Percentiles rank a stretch among this genome's conserved stretches.
Conservation (phyloP, 495 filamentous ascomycete genomes). For the Annulohypoxylon nitens region DNA sequence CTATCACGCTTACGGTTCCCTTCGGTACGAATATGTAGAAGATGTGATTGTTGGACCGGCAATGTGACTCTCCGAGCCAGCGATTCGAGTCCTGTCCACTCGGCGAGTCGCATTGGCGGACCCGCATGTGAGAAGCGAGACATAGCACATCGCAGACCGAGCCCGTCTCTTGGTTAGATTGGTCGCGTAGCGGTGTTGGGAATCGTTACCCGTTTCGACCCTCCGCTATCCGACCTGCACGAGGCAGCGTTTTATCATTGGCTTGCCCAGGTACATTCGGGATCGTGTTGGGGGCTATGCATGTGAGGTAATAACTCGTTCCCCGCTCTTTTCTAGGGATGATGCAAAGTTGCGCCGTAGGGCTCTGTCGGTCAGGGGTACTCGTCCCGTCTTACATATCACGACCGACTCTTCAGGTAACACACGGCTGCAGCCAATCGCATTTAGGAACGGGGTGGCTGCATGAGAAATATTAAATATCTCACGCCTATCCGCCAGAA, state of each 20-base stretch:
- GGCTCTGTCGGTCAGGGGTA: conserved; percentile 16
- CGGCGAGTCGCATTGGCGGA: neutral
- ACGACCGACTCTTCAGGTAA: conserved; percentile 6
- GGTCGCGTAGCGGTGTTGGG: neutral
- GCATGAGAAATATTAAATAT: conserved; percentile 10
- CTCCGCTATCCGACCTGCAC: neutral
- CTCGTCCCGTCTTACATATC: conserved; percentile 11
- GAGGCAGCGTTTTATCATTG: neutral
- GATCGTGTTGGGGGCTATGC: conserved; percentile 25
- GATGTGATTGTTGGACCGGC: neutral
- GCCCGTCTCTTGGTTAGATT: conserved; percentile 4
- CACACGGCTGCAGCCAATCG: neutral
- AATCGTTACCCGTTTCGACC: neutral
- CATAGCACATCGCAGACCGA: conserved; percentile 14
- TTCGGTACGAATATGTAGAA: neutral
- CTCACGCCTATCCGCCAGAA: neutral
- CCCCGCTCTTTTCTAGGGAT: conserved; percentile 16
- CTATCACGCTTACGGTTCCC: neutral
- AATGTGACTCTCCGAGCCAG: conserved; percentile 3
- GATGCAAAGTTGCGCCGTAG: conserved; percentile 7
- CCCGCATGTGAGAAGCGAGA: conserved; percentile 3
- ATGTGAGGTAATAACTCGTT: neutral
- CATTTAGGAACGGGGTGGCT: neutral
- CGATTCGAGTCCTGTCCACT: neutral
- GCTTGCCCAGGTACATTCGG: neutral